phyloP scores from a whole-genome alignment of 2,329 filamentous ascomycete genomes.

The Daldinia eschscholtzii region DNA sequence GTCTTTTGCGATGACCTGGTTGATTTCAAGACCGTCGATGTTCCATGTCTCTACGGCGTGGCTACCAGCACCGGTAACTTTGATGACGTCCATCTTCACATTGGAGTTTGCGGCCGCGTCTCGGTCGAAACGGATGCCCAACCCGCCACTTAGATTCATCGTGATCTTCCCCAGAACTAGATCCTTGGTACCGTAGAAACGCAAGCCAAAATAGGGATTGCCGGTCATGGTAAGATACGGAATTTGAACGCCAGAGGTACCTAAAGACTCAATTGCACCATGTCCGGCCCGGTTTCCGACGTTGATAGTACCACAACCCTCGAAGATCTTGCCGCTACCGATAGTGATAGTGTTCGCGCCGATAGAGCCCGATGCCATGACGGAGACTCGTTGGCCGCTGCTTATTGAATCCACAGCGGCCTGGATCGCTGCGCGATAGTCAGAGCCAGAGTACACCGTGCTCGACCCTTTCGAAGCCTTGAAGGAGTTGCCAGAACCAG shows the following conservation, averaged over 20 bases:
- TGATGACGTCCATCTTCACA: slow-evolving; percentile 66
- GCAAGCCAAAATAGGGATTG: slow-evolving; percentile 68
- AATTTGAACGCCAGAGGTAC: slow-evolving; percentile 63
- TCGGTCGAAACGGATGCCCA: slow-evolving; percentile 70
- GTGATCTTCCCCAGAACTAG: slow-evolving; percentile 65
- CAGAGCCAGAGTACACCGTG: slow-evolving; percentile 64
- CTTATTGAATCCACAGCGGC: slow-evolving; percentile 65
- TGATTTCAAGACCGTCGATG: slow-evolving; percentile 66
- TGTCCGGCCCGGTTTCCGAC: slow-evolving; percentile 57
- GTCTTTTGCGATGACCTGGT: slow-evolving; percentile 64
- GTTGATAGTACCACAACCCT: slow-evolving; percentile 70
- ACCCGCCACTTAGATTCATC: slow-evolving; percentile 66
- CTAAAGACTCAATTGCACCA: slow-evolving; percentile 66
- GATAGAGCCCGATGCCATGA: slow-evolving; percentile 68
- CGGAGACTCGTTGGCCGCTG: slow-evolving; percentile 65
- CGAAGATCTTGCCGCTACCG: slow-evolving; percentile 66
- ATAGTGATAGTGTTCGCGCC: slow-evolving; percentile 66
- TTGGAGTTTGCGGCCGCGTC: slow-evolving; percentile 65
- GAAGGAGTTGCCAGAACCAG: slow-evolving; percentile 44
- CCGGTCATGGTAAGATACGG: slow-evolving; percentile 70
- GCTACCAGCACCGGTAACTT: slow-evolving; percentile 64
- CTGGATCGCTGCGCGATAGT: slow-evolving; percentile 68
- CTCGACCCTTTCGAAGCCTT: slow-evolving; percentile 54
- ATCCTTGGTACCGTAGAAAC: slow-evolving; percentile 65
- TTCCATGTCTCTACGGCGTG: slow-evolving; percentile 72